Conservation (phyloP, 176 grass and related monocot species). For the Eleusine indica region DNA sequence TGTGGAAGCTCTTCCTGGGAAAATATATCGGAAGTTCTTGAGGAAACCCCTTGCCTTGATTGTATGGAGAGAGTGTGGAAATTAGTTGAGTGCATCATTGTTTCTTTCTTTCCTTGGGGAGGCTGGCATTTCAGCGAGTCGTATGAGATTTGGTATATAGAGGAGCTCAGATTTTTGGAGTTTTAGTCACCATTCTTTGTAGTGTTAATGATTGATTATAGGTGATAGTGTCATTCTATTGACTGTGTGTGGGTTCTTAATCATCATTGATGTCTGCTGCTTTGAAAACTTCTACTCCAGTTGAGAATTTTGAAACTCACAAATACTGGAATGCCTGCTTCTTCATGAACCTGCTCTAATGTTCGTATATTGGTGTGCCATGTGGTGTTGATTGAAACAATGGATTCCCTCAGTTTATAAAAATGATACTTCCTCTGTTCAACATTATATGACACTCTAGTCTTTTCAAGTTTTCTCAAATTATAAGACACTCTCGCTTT, state of each 20-base stretch:
- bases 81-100: slow-evolving; percentile 30
- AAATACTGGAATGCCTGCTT: background rate
- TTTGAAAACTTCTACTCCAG: slow-evolving; percentile 12
- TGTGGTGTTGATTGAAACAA: background rate
- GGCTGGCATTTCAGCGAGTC: background rate
- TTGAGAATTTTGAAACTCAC: slow-evolving; percentile 23
- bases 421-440: background rate
- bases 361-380: background rate
- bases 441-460: no score
- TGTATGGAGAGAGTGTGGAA: slow-evolving; percentile 37
- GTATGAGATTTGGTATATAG: slow-evolving; percentile 55
- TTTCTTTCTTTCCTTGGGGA: slow-evolving; percentile 24
- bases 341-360: background rate
- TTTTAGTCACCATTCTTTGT: slow-evolving; percentile 59
- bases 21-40: slow-evolving; percentile 29
- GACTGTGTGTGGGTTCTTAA: slow-evolving; percentile 11
- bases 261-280: slow-evolving; percentile 19
- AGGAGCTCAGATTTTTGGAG: slow-evolving; percentile 42
- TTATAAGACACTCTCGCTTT: no score
- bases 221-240: slow-evolving; percentile 34
- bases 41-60: slow-evolving; percentile 23
- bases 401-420: background rate
- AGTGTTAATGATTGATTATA: slow-evolving; percentile 54
- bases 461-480: no score
- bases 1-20: slow-evolving; percentile 33